Evolutionary conservation across 352 stramenopile genomes (phyloP), one percentile per base, ranked within the genome.

Genomic region (Phytophthora sojae): DNA sequence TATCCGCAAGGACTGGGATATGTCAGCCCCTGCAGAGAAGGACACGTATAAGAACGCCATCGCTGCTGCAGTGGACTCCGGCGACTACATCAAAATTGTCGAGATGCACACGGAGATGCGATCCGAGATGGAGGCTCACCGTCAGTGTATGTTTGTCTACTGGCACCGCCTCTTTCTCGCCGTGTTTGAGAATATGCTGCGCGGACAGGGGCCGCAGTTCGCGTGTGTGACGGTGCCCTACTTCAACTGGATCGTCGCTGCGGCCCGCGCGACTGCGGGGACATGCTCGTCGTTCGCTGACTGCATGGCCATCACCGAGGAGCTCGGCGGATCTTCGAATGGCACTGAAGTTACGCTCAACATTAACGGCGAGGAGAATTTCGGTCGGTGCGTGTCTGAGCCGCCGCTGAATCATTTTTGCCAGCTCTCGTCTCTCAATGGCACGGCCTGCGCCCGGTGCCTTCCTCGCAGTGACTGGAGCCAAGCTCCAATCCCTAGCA

Each of bases 141-240:
- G n/a, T n/a, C n/a, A n/a, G n/a, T n/a, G n/a, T n/a, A n/a, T n/a
- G n/a, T n/a, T n/a, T n/a, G n/a, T n/a, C n/a, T n/a, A n/a, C n/a
- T n/a, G n/a, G n/a, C n/a, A n/a, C n/a, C n/a, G 87, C 8, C 58
- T 84, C 8, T 77, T 94, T 17, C 75, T 96, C 2, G 37, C 83
- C 0, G 83, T 65, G 2, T 96, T 90, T 62, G 89, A 96, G 65
- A 96, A 95, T 73, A 94, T 96, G 86, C 72, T 96, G 4, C 89
- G 88, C 45, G 76, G 59, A 1, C 80, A 91, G 57, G 82, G 77
- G 6, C 12, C 64, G 0, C 39, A 77, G 45, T 95, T 79, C 32
- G 80, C 75, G 12, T 96, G 89, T 66, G 72, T 95, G 29, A 95
- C 89, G 12, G 55, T 96, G 19, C 89, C 88, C 39, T 94, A 93